Evolutionary conservation across 176 grass and related monocot species (phyloP), one percentile per base, ranked within the genome.

Genomic region (Elymus sibiricus): DNA sequence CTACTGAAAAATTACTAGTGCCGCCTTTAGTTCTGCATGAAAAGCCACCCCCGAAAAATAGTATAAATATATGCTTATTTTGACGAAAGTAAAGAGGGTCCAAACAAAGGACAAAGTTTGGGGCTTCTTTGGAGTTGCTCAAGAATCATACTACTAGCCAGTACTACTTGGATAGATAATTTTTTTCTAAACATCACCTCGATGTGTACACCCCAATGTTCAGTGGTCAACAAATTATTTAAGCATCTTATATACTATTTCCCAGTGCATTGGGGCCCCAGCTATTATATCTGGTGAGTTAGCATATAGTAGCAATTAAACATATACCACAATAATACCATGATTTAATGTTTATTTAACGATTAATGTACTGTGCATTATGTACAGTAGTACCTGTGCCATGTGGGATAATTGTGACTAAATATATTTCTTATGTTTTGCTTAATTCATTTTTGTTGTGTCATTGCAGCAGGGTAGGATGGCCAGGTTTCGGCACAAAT

Each of bases 391-490:
- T n/a, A 0, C 22, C 22, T 35, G 7, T 24, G 19, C 34, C 34
- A 3, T 35, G 4, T 35, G 4, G 34, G 6, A 19, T 10, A 19
- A 6, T 70, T 22, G 12, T 70, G 11, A 70, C 2, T 61, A 61
- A 38, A 42, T 42, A 42, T 7, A 5, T 9, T 31, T 15, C 0
- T 38, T 8, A 56, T 53, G 4, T 11, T 39, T 83, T 35, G 12
- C 13, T 11, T 29, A 5, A 5, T 24, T n/a, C 71, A 2, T 63
- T 6, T 27, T 29, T 64, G 68, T 55, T 62, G 35, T 62, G 80
- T 9, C 16, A 34, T 83, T 78, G n/a, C 88, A 84, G 89, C 89
- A 89, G 73, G 74, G 86, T 26, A 85, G 83, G 76, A 39, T 89
- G 84, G 81, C 72, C 61, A 82, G 86, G 28, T 89, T 22, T 83